Evolutionary conservation across 257 asterid genomes (phyloP), one percentile per base, ranked within the genome.

Genomic region (Solanum chmielewskii): DNA sequence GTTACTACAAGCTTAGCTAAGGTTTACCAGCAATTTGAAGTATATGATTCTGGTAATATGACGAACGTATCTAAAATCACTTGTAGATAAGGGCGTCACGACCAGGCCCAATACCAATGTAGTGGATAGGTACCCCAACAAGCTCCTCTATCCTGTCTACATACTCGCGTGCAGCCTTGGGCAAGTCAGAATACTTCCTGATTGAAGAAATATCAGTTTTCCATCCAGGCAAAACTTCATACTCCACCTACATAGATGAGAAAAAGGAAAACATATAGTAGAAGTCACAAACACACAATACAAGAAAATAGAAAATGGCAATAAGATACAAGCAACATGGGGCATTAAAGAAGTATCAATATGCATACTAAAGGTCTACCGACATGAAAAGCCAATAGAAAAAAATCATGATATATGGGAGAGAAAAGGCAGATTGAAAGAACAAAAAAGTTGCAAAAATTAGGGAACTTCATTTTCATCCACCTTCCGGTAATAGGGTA

Each of bases 41-140:
- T 47, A 3, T 29, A 45, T 31, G 44, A 47, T 47, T 83, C 44
- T 15, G 64, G 75, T 66, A 69, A 44, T 88, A 29, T 80, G 44
- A 80, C 0, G 20, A 5, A 47, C 47, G 1, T 5, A 47, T 15
- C 44, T 5, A 70, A 45, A 73, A 78, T 93, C 90, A 96, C 89
- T 95, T 97, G 96, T 97, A 96, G 85, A 97, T 95, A 35, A 97
- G 98, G 81, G 99, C 98, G 84, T 97, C 99, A 3, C 99, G 99
- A 33, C 99, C 98, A 9, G 99, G 99, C 68, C 99, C 99, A 27
- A 93, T 86, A 45, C 99, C 99, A 45, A 97, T 95, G 93, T 97
- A 97, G 92, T 96, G 94, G 89, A 97, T 78, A 15, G 99, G 99
- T 71, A 94, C 92, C 56, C 99, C 99, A 8, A 93, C 97, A 7